Percentiles rank a stretch among this genome's conserved stretches.
Evolutionary conservation across 768 basidiomycete species (phyloP).

Genomic region (Calocybe gangraenosa): DNA sequence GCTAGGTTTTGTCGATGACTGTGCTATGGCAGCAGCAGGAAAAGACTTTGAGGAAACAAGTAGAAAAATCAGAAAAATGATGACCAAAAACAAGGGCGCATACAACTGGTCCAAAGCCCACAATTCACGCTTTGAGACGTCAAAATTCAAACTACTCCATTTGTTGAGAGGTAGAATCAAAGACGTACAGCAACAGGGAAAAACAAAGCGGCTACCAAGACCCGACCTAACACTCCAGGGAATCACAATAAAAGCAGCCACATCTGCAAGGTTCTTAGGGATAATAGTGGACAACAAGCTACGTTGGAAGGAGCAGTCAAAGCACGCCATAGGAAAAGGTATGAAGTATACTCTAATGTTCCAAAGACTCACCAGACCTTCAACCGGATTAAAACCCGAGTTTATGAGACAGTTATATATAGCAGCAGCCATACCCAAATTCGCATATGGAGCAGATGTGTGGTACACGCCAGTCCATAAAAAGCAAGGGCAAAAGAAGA

Average conservation of each 20-base stretch:
- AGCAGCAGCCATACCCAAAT: constrained; percentile 17
- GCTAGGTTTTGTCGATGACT: constrained; percentile 18
- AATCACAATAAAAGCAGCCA: not conserved
- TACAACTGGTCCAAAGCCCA: constrained; percentile 1
- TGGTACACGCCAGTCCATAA: constrained; percentile 4
- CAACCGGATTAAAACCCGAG: constrained; percentile 9
- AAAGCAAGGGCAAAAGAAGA: not conserved
- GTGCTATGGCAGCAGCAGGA: constrained; percentile 3
- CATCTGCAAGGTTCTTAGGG: constrained; percentile 12
- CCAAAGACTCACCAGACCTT: constrained; percentile 2
- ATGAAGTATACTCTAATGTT: constrained; percentile 4
- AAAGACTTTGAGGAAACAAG: constrained; percentile 5
- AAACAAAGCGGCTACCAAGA: not conserved
- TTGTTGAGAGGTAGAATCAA: not conserved
- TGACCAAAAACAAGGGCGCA: constrained; percentile 4
- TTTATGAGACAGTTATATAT: constrained; percentile 15
- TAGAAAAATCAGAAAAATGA: constrained; percentile 7
- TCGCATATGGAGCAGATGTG: constrained; percentile 13
- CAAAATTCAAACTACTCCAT: not conserved
- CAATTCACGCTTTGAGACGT: not conserved
- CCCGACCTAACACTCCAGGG: not conserved
- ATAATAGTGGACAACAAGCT: constrained; percentile 15
- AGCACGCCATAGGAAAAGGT: constrained; percentile 11
- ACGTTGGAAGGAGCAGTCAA: constrained; percentile 10
- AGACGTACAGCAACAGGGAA: not conserved